A percentile compares a stretch with the other conserved stretches of the same genome.
Evolutionary conservation across 495 filamentous ascomycete species (phyloP).

Genomic region (Podospora conica): DNA sequence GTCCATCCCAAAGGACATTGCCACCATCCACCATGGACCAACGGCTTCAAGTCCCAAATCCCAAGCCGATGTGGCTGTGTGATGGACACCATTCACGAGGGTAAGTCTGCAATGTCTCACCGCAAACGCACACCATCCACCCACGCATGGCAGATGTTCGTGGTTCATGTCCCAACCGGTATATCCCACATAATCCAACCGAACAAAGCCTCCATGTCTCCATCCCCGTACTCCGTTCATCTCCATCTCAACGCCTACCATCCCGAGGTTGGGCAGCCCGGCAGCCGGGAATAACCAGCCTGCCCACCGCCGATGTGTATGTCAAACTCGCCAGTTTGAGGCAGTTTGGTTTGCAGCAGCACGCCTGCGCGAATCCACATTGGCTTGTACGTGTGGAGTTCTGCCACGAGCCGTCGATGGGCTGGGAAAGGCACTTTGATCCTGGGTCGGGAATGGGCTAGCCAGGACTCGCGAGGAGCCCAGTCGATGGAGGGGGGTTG

Average conservation of each 20-base stretch:
- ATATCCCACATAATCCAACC: no score
- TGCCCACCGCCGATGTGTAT: background rate
- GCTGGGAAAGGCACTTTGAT: background rate
- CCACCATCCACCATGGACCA: background rate
- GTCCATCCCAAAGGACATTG: background rate
- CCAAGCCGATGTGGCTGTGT: background rate
- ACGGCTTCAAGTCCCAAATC: no score
- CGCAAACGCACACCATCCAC: no score
- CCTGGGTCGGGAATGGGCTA: background rate
- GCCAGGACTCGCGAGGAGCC: background rate
- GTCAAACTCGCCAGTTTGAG: background rate
- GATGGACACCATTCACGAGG: no score
- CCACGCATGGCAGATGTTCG: no score
- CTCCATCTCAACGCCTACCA: background rate
- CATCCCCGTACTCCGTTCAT: background rate
- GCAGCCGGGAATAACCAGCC: background rate
- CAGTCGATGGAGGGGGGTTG: background rate
- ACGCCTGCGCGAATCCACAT: background rate
- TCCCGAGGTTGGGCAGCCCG: background rate
- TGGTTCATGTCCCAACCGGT: no score
- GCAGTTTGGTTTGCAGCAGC: background rate
- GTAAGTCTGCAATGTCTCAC: no score
- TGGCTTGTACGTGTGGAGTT: background rate
- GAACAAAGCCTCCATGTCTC: no score
- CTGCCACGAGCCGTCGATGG: background rate